These are phyloP conservation scores for Keithomyces neogunnii DNA, from an alignment of 2,329 filamentous ascomycete species.

Conservation along the genomic window DNA sequence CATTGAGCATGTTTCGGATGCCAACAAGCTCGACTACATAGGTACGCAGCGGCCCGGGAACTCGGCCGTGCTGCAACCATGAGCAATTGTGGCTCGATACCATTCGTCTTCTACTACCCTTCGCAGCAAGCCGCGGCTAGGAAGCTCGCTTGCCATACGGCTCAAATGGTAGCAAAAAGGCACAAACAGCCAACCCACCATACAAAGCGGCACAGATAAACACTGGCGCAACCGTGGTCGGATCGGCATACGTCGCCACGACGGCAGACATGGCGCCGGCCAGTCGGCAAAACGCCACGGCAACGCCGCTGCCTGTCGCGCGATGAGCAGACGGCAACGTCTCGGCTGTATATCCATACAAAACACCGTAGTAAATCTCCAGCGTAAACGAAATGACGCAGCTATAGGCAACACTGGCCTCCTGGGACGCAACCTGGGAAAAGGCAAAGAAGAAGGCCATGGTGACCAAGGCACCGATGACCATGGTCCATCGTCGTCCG, in stretches of 20 bases:
- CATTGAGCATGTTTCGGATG: too few species aligned
- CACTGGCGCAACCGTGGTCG: constrained; percentile 49
- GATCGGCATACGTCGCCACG: constrained; percentile 49
- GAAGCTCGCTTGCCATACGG: constrained; percentile 49
- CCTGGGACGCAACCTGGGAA: constrained; percentile 22
- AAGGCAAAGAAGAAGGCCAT: constrained; percentile 34
- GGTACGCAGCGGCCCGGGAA: too few species aligned
- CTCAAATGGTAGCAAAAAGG: constrained; percentile 49
- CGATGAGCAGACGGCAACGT: constrained; percentile 44
- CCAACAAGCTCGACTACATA: too few species aligned
- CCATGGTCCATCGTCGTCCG: constrained; percentile 42
- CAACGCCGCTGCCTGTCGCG: constrained; percentile 37
- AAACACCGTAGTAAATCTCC: constrained; percentile 58
- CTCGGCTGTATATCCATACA: constrained; percentile 42
- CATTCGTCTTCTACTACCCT: neutral
- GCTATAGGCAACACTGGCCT: constrained; percentile 21
- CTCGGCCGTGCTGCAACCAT: too few species aligned
- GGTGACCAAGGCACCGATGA: constrained; percentile 27
- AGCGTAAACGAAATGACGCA: constrained; percentile 25
- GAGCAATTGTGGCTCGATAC: too few species aligned
- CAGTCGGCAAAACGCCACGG: constrained; percentile 51
- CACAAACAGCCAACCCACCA: constrained; percentile 48
- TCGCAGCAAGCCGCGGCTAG: neutral
- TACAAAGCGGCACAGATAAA: constrained; percentile 56
- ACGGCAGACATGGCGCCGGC: constrained; percentile 61